Percentiles rank a stretch among this genome's conserved stretches.
These are phyloP conservation scores for Gymnopilus junonius DNA, from an alignment of 768 basidiomycete species.

Conservation along the genomic window DNA sequence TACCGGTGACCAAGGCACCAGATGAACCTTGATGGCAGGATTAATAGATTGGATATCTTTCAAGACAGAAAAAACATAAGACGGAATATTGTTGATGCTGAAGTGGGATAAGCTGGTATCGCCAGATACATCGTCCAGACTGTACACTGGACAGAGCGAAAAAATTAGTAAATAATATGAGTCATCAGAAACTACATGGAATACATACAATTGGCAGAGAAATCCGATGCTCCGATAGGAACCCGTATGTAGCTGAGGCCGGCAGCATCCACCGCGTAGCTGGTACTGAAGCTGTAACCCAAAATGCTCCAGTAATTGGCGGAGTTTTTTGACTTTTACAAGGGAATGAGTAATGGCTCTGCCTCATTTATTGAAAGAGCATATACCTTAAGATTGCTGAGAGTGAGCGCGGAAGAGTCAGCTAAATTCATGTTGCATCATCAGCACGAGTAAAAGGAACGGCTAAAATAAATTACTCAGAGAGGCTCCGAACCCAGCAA, in stretches of 20 bases:
- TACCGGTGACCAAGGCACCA: constrained; percentile 75
- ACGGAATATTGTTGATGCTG: constrained; percentile 60
- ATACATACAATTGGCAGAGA: constrained; percentile 57
- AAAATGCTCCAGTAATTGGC: constrained; percentile 63
- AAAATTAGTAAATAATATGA: neutral
- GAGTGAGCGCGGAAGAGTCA: constrained; percentile 67
- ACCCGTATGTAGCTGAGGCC: constrained; percentile 73
- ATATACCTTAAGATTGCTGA: constrained; percentile 68
- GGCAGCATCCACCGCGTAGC: constrained; percentile 63
- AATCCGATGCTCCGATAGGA: constrained; percentile 76
- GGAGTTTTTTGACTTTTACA: constrained; percentile 49
- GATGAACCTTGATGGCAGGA: constrained; percentile 33
- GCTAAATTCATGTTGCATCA: constrained; percentile 43
- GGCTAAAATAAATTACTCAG: constrained; percentile 50
- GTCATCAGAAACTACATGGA: neutral
- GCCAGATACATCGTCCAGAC: constrained; percentile 62
- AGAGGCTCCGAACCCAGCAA: constrained; percentile 69
- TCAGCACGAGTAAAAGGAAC: neutral
- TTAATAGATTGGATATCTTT: constrained; percentile 68
- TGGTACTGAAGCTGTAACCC: constrained; percentile 62
- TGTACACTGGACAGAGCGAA: constrained; percentile 50
- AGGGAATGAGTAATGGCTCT: neutral
- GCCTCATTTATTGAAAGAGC: neutral
- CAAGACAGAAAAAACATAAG: constrained; percentile 65
- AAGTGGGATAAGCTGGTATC: constrained; percentile 65